Base-by-base conservation (phyloP, 371 early-diverging fungal genomes). In the Phascolomyces articulosus region DNA sequence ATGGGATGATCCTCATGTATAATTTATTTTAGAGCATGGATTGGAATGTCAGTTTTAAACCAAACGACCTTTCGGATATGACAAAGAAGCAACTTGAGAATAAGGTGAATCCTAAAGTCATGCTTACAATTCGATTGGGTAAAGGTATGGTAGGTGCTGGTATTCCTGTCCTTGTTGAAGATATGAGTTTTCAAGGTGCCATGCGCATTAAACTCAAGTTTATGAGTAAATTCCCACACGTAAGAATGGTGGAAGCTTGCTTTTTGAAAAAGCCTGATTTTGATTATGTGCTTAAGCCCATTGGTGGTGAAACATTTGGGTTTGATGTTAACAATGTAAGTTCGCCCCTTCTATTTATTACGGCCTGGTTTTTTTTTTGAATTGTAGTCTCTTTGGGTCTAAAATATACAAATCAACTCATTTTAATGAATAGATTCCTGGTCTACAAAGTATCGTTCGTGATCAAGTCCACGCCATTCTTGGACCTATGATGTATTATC, bases 201-300 rank as follows among this genome's bases (percentile, higher is more conserved):
- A 83, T 92, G 71, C 89, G 91, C 63, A 72, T 96, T 58, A 92
- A 90, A 73, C 79, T 95, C 67, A 94, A 91, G 75, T 89, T 93
- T 65, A 95, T 89, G 69, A 87, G 90, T 67, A 87, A 85, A 60
- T 96, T 90, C 72, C 98, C 98, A 0, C 91, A 96, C 68, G 87
- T 98, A 62, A 92, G 94, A 71, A 85, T 87, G 0, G 87, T 96
- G n/a, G 93, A 96, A 60, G 85, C 95, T 48, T 89, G 92, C 63
- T 95, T 99, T 70, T 70, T 96, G 66, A 91, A 94, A 65, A 85
- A 87, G 16, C 99, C 99, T 21, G 70, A 80, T 11, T 87, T 99
- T 63, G 97, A 98, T 76, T 99, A 97, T 82, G 89, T 89, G 20
- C 88, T 99, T 28, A 92, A 96, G 72, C 99, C 99, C 0, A 75